Evolutionary conservation across 2,329 filamentous ascomycete species (phyloP), one percentile per base, ranked within the genome.

Genomic region (Hansfordia pulvinata): DNA sequence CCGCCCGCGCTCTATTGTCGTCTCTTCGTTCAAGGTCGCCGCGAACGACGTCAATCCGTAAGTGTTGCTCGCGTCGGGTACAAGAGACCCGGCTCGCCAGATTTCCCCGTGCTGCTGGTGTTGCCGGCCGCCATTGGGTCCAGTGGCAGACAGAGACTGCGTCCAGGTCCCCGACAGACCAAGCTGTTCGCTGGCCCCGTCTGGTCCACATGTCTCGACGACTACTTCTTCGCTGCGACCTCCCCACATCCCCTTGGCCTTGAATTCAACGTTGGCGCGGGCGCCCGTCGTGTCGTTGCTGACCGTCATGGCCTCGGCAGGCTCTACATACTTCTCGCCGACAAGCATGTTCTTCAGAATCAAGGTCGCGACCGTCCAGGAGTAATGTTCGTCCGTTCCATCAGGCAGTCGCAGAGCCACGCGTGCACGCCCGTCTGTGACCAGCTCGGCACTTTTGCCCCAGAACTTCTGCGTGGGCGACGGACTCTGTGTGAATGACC

Each of bases 321-420:
- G 90, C 54, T 98, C 90, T 9, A 96, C 75, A 47, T 98, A 98
- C 54, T 96, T 98, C 53, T 98, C 90, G 20, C 90, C 90, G 42
- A 93, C 88, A 29, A 98, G 92, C 27, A 98, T 84, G 48, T 98
- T 98, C 25, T 90, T 75, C 29, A 98, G 57, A 54, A 94, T 96
- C 37, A 81, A 83, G 4, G 84, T 93, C 2, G 88, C 84, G 11
- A 83, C 66, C 23, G 69, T 78, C 84, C 85, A 98, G 40, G 76
- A 86, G 56, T 88, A 98, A 33, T 74, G 67, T 47, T 96, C 88
- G 29, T 83, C 80, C 2, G 61, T 69, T 3, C 68, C 65, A 46
- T 90, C 69, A 1, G 62, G 39, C 26, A 76, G 47, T 15, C 66
- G 76, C 16, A 98, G 58, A 20, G 76, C 72, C 20, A 94, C 63